Conservation (phyloP, 257 asterid genomes). For the Nicotiana attenuata region DNA sequence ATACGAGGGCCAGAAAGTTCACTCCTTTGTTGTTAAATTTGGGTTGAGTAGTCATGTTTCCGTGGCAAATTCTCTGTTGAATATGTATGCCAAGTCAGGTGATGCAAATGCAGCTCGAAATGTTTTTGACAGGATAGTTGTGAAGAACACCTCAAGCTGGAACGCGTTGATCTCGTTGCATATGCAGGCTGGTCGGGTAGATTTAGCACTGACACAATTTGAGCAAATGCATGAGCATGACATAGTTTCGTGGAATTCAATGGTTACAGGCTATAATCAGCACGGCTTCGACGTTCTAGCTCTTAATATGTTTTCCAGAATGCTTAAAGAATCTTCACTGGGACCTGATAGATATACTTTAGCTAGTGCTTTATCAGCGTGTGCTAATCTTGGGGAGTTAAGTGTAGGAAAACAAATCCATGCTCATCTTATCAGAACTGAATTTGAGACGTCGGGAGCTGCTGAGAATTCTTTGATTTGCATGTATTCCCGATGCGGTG, state of each 20-base stretch:
- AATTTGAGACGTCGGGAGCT: slow-evolving; percentile 46
- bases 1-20: slow-evolving; percentile 58
- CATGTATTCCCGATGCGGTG: slow-evolving; percentile 77
- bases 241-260: slow-evolving; percentile 71
- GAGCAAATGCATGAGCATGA: slow-evolving; percentile 62
- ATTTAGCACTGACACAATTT: slow-evolving; percentile 50
- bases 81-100: slow-evolving; percentile 79
- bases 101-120: slow-evolving; percentile 36
- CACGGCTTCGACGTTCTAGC: slow-evolving; percentile 55
- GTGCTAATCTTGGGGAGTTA: slow-evolving; percentile 52
- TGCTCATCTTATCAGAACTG: slow-evolving; percentile 49
- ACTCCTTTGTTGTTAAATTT: slow-evolving; percentile 58
- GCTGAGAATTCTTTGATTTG: slow-evolving; percentile 67
- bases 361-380: slow-evolving; percentile 67
- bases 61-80: slow-evolving; percentile 64
- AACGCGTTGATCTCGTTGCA: slow-evolving; percentile 60
- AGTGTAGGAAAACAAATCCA: slow-evolving; percentile 67
- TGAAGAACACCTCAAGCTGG: slow-evolving; percentile 57
- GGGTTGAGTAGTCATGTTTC: slow-evolving; percentile 50
- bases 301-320: slow-evolving; percentile 43
- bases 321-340: slow-evolving; percentile 43
- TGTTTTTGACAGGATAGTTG: slow-evolving; percentile 47
- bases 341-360: slow-evolving; percentile 65
- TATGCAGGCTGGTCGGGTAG: slow-evolving; percentile 55
- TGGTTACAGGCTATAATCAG: slow-evolving; percentile 77